These are phyloP conservation scores for Monosporozyma unispora DNA, from an alignment of 805 yeast species.

Conservation along the genomic window DNA sequence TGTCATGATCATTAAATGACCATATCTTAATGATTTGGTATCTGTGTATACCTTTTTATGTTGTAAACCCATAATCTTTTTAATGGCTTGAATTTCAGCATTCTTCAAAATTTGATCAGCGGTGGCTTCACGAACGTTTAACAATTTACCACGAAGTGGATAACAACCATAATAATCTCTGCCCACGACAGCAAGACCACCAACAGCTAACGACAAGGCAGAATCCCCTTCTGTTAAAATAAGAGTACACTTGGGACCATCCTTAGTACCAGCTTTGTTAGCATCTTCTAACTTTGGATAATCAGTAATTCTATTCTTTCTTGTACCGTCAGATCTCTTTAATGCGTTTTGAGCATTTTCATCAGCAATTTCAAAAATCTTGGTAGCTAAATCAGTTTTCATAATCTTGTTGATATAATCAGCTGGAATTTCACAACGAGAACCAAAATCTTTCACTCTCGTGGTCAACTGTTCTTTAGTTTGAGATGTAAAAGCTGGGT, in stretches of 20 bases:
- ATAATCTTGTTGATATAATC: slow-evolving; percentile 63
- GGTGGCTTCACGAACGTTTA: slow-evolving; percentile 93
- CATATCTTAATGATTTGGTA: slow-evolving; percentile 72
- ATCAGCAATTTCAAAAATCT: slow-evolving; percentile 72
- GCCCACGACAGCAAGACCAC: slow-evolving; percentile 91
- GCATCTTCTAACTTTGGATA: slow-evolving; percentile 91
- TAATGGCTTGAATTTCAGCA: slow-evolving; percentile 89
- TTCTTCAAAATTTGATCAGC: slow-evolving; percentile 92
- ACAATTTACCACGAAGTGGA: slow-evolving; percentile 89
- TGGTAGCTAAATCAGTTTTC: slow-evolving; percentile 62
- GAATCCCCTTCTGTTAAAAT: slow-evolving; percentile 97
- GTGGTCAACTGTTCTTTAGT: slow-evolving; percentile 95
- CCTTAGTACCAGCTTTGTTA: slow-evolving; percentile 88
- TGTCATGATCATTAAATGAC: slow-evolving; percentile 97
- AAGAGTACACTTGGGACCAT: slow-evolving; percentile 85
- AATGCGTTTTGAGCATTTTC: slow-evolving; percentile 82
- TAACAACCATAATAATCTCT: slow-evolving; percentile 92
- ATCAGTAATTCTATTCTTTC: slow-evolving; percentile 77
- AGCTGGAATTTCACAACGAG: slow-evolving; percentile 69
- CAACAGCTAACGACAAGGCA: slow-evolving; percentile 83
- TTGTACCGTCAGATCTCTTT: slow-evolving; percentile 80
- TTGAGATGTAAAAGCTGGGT: slow-evolving; percentile 96
- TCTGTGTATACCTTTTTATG: slow-evolving; percentile 80
- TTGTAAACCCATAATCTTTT: slow-evolving; percentile 90
- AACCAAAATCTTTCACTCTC: slow-evolving; percentile 80